phyloP scores from a whole-genome alignment of 1,284 basidiomycete species.

The Bjerkandera adusta region DNA sequence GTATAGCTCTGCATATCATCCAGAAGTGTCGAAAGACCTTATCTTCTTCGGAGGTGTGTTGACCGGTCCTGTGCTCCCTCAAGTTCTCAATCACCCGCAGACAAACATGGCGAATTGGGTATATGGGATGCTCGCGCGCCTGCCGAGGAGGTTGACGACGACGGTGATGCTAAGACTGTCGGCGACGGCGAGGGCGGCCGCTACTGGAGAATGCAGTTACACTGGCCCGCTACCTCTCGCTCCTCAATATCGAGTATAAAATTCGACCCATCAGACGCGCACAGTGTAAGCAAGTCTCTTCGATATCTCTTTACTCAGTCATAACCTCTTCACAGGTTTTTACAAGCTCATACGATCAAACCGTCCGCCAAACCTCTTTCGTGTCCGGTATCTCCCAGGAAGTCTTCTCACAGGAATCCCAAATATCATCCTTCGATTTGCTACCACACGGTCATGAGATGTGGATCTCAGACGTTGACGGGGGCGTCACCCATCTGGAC shows the following conservation, averaged over 20 bases:
- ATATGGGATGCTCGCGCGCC: constrained; percentile 80
- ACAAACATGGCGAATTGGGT: constrained; percentile 76
- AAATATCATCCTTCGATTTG: constrained; percentile 68
- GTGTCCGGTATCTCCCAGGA: constrained; percentile 66
- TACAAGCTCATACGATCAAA: constrained; percentile 78
- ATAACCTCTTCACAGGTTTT: constrained; percentile 49
- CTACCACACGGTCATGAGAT: constrained; percentile 66
- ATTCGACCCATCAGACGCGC: constrained; percentile 68
- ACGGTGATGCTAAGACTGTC: constrained; percentile 43
- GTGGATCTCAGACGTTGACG: constrained; percentile 74
- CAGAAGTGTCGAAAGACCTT: constrained; percentile 75
- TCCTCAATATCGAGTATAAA: constrained; percentile 77
- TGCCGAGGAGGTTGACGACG: constrained; percentile 62
- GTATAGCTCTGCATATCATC: constrained; percentile 76
- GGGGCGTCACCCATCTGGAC: constrained; percentile 71
- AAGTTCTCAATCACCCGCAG: constrained; percentile 33
- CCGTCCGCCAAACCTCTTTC: constrained; percentile 68
- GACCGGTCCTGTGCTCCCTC: not conserved
- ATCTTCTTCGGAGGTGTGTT: constrained; percentile 73
- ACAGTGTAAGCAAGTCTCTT: constrained; percentile 47
- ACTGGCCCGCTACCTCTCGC: constrained; percentile 77
- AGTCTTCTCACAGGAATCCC: constrained; percentile 50
- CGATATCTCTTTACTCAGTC: not conserved
- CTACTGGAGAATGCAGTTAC: constrained; percentile 75
- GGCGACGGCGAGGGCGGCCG: constrained; percentile 59